These are phyloP conservation scores for Crithidia bombi DNA, from an alignment of 208 protist genomes.

Conservation along the genomic window DNA sequence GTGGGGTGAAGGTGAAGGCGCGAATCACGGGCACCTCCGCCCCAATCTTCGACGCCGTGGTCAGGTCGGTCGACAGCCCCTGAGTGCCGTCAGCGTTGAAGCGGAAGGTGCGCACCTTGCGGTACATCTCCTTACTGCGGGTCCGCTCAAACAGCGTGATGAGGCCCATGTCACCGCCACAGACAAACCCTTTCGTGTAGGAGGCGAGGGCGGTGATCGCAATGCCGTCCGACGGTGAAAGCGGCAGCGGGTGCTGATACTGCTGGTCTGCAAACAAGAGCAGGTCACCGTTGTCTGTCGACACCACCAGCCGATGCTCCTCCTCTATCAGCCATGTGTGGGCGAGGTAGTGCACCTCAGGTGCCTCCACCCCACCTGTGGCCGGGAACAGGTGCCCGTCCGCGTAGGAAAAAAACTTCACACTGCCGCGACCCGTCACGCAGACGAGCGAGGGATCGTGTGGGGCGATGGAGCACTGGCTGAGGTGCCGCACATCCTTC, in stretches of 20 bases:
- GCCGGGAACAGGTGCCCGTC: slow-evolving; percentile 82
- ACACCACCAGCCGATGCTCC: slow-evolving; percentile 87
- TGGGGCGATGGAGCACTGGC: slow-evolving; percentile 93
- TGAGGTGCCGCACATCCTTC: slow-evolving; percentile 70
- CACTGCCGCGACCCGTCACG: slow-evolving; percentile 90
- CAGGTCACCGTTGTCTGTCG: slow-evolving; percentile 93
- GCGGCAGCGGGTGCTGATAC: slow-evolving; percentile 82
- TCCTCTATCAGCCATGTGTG: slow-evolving; percentile 94
- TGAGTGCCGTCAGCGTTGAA: slow-evolving; percentile 76
- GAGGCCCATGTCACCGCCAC: slow-evolving; percentile 93
- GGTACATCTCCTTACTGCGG: slow-evolving; percentile 94
- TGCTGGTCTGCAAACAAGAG: slow-evolving; percentile 94
- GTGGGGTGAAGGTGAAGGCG: slow-evolving; percentile 85
- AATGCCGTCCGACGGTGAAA: slow-evolving; percentile 89
- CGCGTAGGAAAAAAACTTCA: slow-evolving; percentile 88
- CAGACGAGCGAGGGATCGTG: slow-evolving; percentile 88
- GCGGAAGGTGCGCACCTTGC: slow-evolving; percentile 91
- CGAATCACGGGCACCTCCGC: slow-evolving; percentile 76
- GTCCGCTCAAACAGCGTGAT: slow-evolving; percentile 93
- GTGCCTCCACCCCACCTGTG: slow-evolving; percentile 62
- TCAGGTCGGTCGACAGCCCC: slow-evolving; percentile 28
- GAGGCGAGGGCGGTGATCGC: slow-evolving; percentile 84
- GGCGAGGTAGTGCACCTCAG: slow-evolving; percentile 89
- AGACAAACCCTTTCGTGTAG: slow-evolving; percentile 96
- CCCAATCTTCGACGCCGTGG: slow-evolving; percentile 30